Conservation (phyloP, 1,139 yeast genomes). For the Debaryomyces psychrophilus region DNA sequence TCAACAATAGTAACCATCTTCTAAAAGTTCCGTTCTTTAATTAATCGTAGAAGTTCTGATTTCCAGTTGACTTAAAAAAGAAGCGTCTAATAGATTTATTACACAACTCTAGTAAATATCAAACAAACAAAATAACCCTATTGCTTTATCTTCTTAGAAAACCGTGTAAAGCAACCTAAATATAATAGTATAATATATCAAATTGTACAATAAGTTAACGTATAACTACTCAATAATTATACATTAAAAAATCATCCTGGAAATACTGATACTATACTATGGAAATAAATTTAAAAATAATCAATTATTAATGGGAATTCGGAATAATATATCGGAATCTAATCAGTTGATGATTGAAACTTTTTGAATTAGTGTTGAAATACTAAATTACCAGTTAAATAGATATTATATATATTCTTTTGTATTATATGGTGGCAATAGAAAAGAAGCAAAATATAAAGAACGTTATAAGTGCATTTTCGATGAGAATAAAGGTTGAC, state of each 20-base stretch:
- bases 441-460: slow-evolving; percentile 2
- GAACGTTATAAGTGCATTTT: not conserved
- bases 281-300: slow-evolving; percentile 1
- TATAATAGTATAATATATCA: slow-evolving; percentile 8
- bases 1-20: slow-evolving; percentile 12
- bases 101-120: not conserved
- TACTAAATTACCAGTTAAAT: slow-evolving; percentile 1
- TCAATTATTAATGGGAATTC: not conserved
- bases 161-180: slow-evolving; percentile 3
- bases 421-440: slow-evolving; percentile 7
- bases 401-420: slow-evolving; percentile 1
- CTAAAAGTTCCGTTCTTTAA: not conserved
- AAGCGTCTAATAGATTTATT: not conserved
- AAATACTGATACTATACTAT: slow-evolving; percentile 1
- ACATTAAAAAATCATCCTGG: slow-evolving; percentile 7
- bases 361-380: slow-evolving; percentile 6
- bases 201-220: slow-evolving; percentile 3
- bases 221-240: slow-evolving; percentile 2
- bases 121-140: not conserved
- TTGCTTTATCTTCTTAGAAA: not conserved
- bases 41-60: slow-evolving; percentile 14
- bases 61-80: slow-evolving; percentile 13
- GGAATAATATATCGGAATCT: slow-evolving; percentile 1
- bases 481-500: slow-evolving; percentile 7
- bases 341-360: slow-evolving; percentile 8